A percentile compares a stretch with the other conserved stretches of the same genome.
phyloP scores from a whole-genome alignment of 2,329 filamentous ascomycete species.

The Aurifilum marmelostoma region DNA sequence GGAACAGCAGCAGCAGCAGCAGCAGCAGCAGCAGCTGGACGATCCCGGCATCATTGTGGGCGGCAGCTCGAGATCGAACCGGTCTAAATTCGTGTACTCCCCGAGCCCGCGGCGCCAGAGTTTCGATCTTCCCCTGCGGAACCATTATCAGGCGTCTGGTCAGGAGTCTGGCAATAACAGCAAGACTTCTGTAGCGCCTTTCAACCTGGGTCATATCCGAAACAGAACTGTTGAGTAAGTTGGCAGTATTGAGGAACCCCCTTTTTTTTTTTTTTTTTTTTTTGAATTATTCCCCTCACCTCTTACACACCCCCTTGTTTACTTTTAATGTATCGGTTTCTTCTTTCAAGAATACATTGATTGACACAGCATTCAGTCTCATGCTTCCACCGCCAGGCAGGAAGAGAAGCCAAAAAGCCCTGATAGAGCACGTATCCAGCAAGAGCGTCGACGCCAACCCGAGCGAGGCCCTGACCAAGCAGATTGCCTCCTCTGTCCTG shows the following conservation, averaged over 20 bases:
- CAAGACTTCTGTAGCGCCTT: not conserved
- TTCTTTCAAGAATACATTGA: not conserved
- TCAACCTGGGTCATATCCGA: slow-evolving; percentile 11
- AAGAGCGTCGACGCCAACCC: slow-evolving; percentile 25
- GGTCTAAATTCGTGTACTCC: slow-evolving; percentile 9
- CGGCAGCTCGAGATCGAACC: slow-evolving; percentile 2
- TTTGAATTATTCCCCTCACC: not conserved
- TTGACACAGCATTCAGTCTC: slow-evolving; percentile 22
- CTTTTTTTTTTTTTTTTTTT: not conserved
- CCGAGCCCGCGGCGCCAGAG: slow-evolving; percentile 17
- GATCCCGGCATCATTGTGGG: not conserved
- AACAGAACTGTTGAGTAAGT: slow-evolving; percentile 9
- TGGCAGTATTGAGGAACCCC: not conserved
- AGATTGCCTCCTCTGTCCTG: slow-evolving; percentile 24
- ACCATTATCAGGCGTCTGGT: not conserved
- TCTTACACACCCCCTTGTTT: not conserved
- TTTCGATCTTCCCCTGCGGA: slow-evolving; percentile 20
- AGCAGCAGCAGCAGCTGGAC: not conserved
- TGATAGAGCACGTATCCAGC: slow-evolving; percentile 15
- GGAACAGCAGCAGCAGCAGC: not conserved
- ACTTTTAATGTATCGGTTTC: not conserved
- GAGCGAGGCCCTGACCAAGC: slow-evolving; percentile 23
- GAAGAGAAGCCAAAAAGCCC: slow-evolving; percentile 17
- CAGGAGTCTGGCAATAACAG: slow-evolving; percentile 15
- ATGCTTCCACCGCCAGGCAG: slow-evolving; percentile 27